phyloP scores from a whole-genome alignment of 257 asterid species.

The Solanum neorickii region DNA sequence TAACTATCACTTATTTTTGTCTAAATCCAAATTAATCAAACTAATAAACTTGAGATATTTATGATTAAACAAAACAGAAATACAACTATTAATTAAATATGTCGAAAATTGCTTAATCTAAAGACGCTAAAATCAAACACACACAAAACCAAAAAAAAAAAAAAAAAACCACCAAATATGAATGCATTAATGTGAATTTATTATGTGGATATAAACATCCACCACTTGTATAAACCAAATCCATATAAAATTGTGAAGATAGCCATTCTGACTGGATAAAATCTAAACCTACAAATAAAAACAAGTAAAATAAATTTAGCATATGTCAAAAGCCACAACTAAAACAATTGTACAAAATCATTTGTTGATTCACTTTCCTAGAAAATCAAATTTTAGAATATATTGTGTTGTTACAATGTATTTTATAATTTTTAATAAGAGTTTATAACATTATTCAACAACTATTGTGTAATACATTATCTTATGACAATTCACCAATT shows the following conservation, averaged over 20 bases:
- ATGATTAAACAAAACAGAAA: not conserved
- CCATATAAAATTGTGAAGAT: conserved; percentile 19
- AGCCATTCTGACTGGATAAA: conserved; percentile 32
- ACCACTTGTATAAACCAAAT: conserved; percentile 18
- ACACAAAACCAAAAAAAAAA: not conserved
- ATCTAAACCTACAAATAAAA: conserved; percentile 28
- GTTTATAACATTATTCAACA: not conserved
- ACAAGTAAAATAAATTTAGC: not conserved
- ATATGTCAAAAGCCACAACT: not conserved
- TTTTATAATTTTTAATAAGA: not conserved
- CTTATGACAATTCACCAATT: not conserved
- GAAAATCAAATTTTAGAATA: not conserved
- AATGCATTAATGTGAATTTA: not conserved
- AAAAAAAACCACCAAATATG: not conserved
- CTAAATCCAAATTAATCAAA: not conserved
- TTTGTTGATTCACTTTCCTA: not conserved
- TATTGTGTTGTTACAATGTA: not conserved
- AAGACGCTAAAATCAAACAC: not conserved
- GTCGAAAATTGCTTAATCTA: not conserved
- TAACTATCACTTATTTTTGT: not conserved
- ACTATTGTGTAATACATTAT: not conserved
- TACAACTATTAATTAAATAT: not conserved
- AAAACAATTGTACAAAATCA: not conserved
- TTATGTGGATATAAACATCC: conserved; percentile 7
- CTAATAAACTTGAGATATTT: not conserved